These are phyloP conservation scores for Aspergillus neoniger DNA, from an alignment of 2,329 filamentous ascomycete genomes.

Conservation along the genomic window DNA sequence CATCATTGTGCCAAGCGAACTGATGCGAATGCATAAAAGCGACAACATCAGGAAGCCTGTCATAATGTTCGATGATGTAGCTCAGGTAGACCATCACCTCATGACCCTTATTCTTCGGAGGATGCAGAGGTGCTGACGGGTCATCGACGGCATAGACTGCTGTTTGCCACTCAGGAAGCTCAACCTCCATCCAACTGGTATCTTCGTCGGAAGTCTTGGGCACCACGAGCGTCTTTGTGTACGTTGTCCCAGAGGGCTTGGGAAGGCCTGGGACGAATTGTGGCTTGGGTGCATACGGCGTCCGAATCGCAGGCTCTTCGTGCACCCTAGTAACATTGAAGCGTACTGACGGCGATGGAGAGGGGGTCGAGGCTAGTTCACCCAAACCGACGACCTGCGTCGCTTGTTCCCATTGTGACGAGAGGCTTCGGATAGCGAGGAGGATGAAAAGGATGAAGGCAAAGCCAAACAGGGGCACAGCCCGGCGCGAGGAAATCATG, in stretches of 20 bases:
- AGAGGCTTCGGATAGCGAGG: conserved; percentile 31
- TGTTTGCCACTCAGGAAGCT: conserved; percentile 51
- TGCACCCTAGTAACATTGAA: conserved; percentile 21
- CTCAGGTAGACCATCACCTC: conserved; percentile 65
- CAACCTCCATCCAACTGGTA: conserved; percentile 55
- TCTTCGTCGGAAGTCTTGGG: conserved; percentile 56
- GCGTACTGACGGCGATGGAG: conserved; percentile 12
- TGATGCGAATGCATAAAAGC: conserved; percentile 63
- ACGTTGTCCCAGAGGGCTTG: conserved; percentile 51
- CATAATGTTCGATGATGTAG: conserved; percentile 65
- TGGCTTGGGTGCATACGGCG: conserved; percentile 32
- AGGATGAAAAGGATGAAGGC: conserved; percentile 34
- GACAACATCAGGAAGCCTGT: conserved; percentile 58
- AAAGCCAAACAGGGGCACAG: conserved; percentile 35
- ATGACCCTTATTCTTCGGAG: conserved; percentile 62
- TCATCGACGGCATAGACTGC: conserved; percentile 58
- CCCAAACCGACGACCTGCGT: conserved; percentile 43
- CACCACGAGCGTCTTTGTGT: conserved; percentile 58
- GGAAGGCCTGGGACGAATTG: conserved; percentile 39
- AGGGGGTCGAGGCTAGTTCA: conserved; percentile 28
- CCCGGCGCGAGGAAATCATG: conserved; percentile 38
- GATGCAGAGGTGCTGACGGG: conserved; percentile 50
- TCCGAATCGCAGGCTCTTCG: conserved; percentile 14
- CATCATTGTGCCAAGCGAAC: conserved; percentile 62
- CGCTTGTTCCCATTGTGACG: conserved; percentile 37